Conservation (phyloP, 805 yeast species). For the Ogataea nakhonphanomensis region DNA sequence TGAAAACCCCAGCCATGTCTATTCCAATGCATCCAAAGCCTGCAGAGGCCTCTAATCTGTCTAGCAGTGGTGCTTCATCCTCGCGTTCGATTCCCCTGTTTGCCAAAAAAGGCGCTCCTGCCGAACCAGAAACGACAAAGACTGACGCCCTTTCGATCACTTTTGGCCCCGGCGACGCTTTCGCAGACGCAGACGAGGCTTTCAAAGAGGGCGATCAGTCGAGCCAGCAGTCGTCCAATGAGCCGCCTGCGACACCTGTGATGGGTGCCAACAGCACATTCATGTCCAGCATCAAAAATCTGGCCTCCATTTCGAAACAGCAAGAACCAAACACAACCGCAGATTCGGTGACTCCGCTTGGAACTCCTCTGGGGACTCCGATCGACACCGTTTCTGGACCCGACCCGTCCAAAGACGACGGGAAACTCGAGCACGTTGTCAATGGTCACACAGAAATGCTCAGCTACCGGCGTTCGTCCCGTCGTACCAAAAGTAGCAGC, state of each 20-base stretch:
- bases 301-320: slow-evolving; percentile 19
- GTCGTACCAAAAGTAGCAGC: slow-evolving; percentile 19
- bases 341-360: slow-evolving; percentile 14
- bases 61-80: slow-evolving; percentile 24
- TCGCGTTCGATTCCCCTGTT: slow-evolving; percentile 24
- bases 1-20: slow-evolving; percentile 17
- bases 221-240: slow-evolving; percentile 13
- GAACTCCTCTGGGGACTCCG: slow-evolving; percentile 12
- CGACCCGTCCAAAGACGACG: slow-evolving; percentile 8
- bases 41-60: slow-evolving; percentile 10
- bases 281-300: slow-evolving; percentile 23
- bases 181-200: neutral
- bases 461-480: slow-evolving; percentile 29
- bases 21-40: slow-evolving; percentile 13
- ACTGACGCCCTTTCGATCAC: slow-evolving; percentile 43
- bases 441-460: slow-evolving; percentile 31
- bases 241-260: slow-evolving; percentile 19
- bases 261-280: slow-evolving; percentile 13
- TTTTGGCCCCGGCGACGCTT: slow-evolving; percentile 14
- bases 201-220: neutral
- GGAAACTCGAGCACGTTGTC: slow-evolving; percentile 19
- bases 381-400: neutral
- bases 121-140: slow-evolving; percentile 49
- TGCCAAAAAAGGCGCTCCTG: slow-evolving; percentile 40
- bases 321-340: slow-evolving; percentile 24